Evolutionary conservation across 768 basidiomycete genomes (phyloP).

Genomic region (Dictyophora rubrovolvata): DNA sequence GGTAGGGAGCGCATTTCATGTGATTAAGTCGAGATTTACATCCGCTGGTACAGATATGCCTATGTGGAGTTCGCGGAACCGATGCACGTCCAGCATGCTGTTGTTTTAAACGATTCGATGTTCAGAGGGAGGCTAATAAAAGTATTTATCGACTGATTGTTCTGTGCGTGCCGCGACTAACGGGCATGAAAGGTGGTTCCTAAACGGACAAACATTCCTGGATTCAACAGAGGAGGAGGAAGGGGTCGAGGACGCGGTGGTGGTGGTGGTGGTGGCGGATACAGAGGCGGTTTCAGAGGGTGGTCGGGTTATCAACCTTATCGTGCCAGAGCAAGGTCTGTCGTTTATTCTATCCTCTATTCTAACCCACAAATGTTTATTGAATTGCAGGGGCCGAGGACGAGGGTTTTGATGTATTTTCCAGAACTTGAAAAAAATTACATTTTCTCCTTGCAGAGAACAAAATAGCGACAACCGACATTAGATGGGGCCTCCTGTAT

Average conservation of each 20-base stretch:
- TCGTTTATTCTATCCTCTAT: conserved; percentile 9
- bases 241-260: conserved; percentile 50
- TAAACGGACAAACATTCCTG: conserved; percentile 94
- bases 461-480: neutral
- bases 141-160: conserved; percentile 23
- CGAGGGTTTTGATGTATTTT: conserved; percentile 47
- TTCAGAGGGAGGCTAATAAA: conserved; percentile 91
- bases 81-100: conserved; percentile 79
- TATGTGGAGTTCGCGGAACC: conserved; percentile 98
- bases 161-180: neutral
- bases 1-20: conserved; percentile 39
- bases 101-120: conserved; percentile 91
- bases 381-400: conserved; percentile 48
- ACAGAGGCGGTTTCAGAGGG: conserved; percentile 45
- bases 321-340: conserved; percentile 65
- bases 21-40: conserved; percentile 3
- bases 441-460: neutral
- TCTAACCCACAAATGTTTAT: neutral
- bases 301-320: conserved; percentile 55
- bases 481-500: too few species aligned
- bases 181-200: conserved; percentile 61
- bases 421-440: neutral
- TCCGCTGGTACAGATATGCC: conserved; percentile 59
- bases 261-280: conserved; percentile 24
- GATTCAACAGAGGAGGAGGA: conserved; percentile 77